Conservation (phyloP, 495 filamentous ascomycete genomes). For the Aspergillus panamensis region DNA sequence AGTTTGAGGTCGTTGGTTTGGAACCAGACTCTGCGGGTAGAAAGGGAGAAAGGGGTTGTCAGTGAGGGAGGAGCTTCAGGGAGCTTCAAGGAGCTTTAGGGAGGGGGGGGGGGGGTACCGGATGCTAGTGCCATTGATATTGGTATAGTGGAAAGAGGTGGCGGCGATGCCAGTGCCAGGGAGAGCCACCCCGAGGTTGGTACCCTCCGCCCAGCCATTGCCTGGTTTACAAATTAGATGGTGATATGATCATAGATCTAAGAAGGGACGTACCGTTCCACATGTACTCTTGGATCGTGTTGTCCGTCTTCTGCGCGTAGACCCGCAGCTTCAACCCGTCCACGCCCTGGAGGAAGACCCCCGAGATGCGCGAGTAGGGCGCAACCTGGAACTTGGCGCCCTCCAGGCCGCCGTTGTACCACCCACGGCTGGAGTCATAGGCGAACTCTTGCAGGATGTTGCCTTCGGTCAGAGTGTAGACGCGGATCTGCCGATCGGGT, state of each 20-base stretch:
- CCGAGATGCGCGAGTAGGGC: conserved; percentile 16
- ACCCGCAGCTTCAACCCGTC: conserved; percentile 8
- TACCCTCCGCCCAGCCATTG: conserved; percentile 16
- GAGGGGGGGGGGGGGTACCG: no score
- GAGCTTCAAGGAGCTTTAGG: no score
- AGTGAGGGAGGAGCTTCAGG: no score
- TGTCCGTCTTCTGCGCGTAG: conserved; percentile 19
- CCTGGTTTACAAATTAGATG: conserved; percentile 3
- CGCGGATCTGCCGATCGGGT: conserved; percentile 9
- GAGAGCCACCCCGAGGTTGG: conserved; percentile 17
- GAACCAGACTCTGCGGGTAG: conserved; percentile 14
- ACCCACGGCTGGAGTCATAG: conserved; percentile 14
- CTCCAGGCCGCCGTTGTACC: conserved; percentile 15
- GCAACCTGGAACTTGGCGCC: conserved; percentile 9
- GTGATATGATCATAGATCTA: not conserved
- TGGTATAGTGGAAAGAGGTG: conserved; percentile 11
- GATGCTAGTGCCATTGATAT: not conserved
- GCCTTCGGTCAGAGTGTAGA: conserved; percentile 10
- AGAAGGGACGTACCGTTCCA: conserved; percentile 6
- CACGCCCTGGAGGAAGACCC: conserved; percentile 10
- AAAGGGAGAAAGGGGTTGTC: no score
- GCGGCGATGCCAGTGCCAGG: conserved; percentile 17
- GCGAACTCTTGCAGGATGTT: conserved; percentile 11
- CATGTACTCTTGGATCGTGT: conserved; percentile 21
- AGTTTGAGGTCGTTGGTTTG: conserved; percentile 5